These are phyloP conservation scores for Rhizodiscina lignyota DNA, from an alignment of 495 filamentous ascomycete genomes.

Conservation along the genomic window DNA sequence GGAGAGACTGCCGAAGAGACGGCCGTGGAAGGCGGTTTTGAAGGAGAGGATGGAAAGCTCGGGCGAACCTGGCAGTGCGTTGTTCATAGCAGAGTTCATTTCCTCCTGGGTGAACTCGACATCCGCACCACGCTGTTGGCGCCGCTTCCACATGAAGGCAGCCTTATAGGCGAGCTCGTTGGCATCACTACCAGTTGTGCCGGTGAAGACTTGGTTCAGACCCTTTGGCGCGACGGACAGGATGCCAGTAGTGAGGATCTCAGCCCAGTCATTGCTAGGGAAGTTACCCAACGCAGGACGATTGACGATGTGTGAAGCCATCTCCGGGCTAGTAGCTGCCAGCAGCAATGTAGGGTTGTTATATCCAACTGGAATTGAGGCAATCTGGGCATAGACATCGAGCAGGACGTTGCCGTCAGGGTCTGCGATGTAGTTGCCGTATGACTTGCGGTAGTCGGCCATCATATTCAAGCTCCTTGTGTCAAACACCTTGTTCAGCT, in stretches of 20 bases:
- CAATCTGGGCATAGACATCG: conserved; percentile 74
- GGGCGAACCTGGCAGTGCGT: conserved; percentile 69
- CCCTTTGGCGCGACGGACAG: conserved; percentile 82
- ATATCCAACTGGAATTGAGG: conserved; percentile 93
- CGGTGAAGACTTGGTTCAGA: conserved; percentile 91
- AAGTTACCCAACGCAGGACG: conserved; percentile 94
- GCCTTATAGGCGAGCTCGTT: conserved; percentile 99
- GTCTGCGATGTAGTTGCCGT: conserved; percentile 66
- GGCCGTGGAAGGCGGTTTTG: conserved; percentile 87
- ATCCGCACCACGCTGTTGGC: conserved; percentile 61
- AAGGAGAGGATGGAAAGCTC: conserved; percentile 84
- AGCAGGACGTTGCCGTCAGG: conserved; percentile 61
- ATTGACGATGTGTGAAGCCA: conserved; percentile 77
- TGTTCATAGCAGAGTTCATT: conserved; percentile 62
- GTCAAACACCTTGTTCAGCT: conserved; percentile 79
- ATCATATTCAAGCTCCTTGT: conserved; percentile 89
- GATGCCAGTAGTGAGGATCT: conserved; percentile 72
- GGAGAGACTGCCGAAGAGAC: conserved; percentile 79
- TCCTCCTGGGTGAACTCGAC: conserved; percentile 80
- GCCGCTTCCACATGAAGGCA: conserved; percentile 93
- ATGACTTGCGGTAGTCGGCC: conserved; percentile 55
- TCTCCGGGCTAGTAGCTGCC: conserved; percentile 57
- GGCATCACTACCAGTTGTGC: conserved; percentile 87
- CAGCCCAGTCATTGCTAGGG: conserved; percentile 75
- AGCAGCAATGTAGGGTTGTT: conserved; percentile 71